phyloP scores from a whole-genome alignment of 2,329 filamentous ascomycete genomes.

The Ophiostoma himal-ulmi region DNA sequence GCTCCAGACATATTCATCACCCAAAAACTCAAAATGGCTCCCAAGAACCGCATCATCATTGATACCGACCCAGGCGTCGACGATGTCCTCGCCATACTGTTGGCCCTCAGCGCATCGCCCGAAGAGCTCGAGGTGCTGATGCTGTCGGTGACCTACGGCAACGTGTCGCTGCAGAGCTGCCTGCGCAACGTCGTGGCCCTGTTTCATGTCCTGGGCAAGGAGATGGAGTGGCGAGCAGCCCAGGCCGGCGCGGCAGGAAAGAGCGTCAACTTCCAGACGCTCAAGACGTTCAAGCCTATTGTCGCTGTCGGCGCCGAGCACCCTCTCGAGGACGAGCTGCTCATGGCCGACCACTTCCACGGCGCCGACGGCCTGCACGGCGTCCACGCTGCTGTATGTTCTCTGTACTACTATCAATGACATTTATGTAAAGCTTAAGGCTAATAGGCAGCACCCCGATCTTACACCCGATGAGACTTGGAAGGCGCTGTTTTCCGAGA shows the following conservation, averaged over 20 bases:
- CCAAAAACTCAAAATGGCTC: conserved; percentile 46
- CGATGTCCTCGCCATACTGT: conserved; percentile 80
- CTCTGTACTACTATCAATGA: too few relatives aligned
- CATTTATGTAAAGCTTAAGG: too few relatives aligned
- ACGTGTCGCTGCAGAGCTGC: conserved; percentile 78
- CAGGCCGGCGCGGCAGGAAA: conserved; percentile 45
- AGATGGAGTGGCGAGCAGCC: conserved; percentile 73
- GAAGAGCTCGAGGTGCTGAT: conserved; percentile 83
- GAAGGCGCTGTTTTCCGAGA: conserved; percentile 58
- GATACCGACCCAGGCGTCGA: conserved; percentile 93
- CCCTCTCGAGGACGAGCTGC: conserved; percentile 73
- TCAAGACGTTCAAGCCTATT: conserved; percentile 69
- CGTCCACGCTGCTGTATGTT: conserved; percentile 51
- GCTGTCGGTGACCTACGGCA: conserved; percentile 88
- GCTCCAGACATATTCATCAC: too few relatives aligned
- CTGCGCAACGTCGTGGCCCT: conserved; percentile 76
- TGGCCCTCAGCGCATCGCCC: conserved; percentile 73
- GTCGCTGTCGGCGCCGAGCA: conserved; percentile 83
- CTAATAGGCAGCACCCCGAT: conserved; percentile 53
- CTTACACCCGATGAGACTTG: conserved; percentile 68
- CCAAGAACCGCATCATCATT: conserved; percentile 77
- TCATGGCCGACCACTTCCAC: conserved; percentile 83
- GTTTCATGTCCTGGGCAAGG: conserved; percentile 87
- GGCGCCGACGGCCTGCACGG: conserved; percentile 71
- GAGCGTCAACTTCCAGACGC: conserved; percentile 57